phyloP scores from a whole-genome alignment of 352 stramenopile species.

The Globisporangium uncinulatum region DNA sequence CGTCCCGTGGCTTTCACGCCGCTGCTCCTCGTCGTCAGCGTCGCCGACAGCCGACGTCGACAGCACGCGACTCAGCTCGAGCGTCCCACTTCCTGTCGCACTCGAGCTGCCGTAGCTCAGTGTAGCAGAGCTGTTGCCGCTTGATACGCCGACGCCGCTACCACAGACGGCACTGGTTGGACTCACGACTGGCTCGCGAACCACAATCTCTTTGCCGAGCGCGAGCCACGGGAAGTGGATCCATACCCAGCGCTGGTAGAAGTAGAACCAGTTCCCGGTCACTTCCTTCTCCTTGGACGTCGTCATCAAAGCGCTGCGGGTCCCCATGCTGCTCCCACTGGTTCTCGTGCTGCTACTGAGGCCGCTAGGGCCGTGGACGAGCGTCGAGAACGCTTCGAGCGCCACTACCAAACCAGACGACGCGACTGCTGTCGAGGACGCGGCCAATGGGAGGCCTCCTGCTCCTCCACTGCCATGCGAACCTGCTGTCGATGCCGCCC shows the following conservation, averaged over 20 bases:
- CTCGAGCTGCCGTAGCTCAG: background rate
- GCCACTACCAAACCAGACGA: constrained; percentile 14
- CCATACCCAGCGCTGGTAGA: constrained; percentile 91
- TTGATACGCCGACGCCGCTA: background rate
- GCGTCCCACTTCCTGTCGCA: background rate
- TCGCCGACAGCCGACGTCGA: constrained; percentile 7
- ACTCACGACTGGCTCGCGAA: constrained; percentile 40
- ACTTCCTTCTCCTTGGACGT: constrained; percentile 35
- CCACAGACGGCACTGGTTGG: constrained; percentile 16
- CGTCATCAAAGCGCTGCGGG: constrained; percentile 1
- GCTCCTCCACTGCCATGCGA: background rate
- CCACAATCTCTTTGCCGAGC: constrained; percentile 59
- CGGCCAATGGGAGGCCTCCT: constrained; percentile 12
- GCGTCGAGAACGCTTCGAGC: constrained; percentile 20
- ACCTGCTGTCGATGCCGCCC: background rate
- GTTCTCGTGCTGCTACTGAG: background rate
- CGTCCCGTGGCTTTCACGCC: constrained; percentile 3
- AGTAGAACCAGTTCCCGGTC: constrained; percentile 73
- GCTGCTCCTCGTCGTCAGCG: constrained; percentile 19
- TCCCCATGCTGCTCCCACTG: background rate
- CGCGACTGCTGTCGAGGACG: constrained; percentile 21
- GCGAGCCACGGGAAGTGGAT: constrained; percentile 92
- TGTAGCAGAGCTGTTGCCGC: background rate
- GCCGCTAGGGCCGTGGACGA: constrained; percentile 13
- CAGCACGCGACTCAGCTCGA: background rate